A percentile compares a stretch with the other conserved stretches of the same genome.
phyloP scores from a whole-genome alignment of 495 filamentous ascomycete species.

The Collariella sp. region DNA sequence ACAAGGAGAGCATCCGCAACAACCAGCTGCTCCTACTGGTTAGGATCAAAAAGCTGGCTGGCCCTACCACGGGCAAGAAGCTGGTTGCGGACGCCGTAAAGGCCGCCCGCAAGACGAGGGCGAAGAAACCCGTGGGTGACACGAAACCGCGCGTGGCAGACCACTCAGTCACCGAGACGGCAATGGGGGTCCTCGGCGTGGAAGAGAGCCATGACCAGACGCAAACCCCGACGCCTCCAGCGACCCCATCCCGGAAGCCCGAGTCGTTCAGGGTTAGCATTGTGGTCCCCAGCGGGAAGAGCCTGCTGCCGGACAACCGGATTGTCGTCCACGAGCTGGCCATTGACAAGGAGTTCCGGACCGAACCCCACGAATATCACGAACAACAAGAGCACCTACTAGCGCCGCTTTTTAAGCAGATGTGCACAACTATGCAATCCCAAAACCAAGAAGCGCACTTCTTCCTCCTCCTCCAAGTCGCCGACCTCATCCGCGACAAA shows the following conservation, averaged over 20 bases:
- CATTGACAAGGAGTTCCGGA: slow-evolving; percentile 74
- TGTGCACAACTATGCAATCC: slow-evolving; percentile 64
- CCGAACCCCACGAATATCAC: slow-evolving; percentile 43
- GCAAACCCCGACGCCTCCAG: slow-evolving; percentile 38
- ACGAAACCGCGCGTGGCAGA: slow-evolving; percentile 56
- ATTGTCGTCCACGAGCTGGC: slow-evolving; percentile 83
- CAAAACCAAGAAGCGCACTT: slow-evolving; percentile 56
- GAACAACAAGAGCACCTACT: slow-evolving; percentile 44
- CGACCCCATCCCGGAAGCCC: slow-evolving; percentile 30
- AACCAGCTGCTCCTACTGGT: slow-evolving; percentile 87
- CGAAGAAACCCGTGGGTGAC: slow-evolving; percentile 63
- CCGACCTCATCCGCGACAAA: slow-evolving; percentile 74
- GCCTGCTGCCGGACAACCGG: slow-evolving; percentile 71
- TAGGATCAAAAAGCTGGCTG: slow-evolving; percentile 81
- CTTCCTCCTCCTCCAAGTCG: slow-evolving; percentile 70
- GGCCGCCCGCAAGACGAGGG: slow-evolving; percentile 62
- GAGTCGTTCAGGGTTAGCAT: slow-evolving; percentile 34
- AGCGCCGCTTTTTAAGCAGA: slow-evolving; percentile 62
- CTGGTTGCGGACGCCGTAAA: slow-evolving; percentile 77
- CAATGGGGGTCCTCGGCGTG: slow-evolving; percentile 31
- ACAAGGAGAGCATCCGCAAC: slow-evolving; percentile 83
- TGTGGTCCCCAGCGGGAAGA: slow-evolving; percentile 30
- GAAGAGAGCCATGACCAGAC: slow-evolving; percentile 26
- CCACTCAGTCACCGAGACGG: slow-evolving; percentile 29
- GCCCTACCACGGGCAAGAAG: slow-evolving; percentile 68